These are phyloP conservation scores for Sesbania bispinosa DNA, from an alignment of 306 rosid genomes.

Conservation along the genomic window DNA sequence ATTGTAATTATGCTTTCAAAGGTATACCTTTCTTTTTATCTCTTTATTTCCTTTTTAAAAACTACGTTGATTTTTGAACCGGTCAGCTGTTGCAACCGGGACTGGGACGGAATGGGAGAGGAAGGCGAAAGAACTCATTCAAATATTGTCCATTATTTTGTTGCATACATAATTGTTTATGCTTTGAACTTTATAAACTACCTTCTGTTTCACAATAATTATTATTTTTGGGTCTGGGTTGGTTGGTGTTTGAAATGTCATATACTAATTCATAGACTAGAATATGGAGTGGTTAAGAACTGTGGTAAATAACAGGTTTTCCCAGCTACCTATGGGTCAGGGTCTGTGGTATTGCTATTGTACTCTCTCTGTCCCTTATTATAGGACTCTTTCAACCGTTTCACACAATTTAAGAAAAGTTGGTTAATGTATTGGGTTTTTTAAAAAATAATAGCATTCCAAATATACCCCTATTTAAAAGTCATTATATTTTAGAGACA, in stretches of 20 bases:
- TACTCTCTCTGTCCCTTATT: no score
- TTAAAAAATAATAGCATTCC: no score
- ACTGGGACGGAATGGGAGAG: no score
- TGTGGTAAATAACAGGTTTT: not conserved
- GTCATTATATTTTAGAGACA: no score
- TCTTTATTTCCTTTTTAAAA: not conserved
- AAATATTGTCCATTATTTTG: not conserved
- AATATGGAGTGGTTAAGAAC: not conserved
- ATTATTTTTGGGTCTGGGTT: not conserved
- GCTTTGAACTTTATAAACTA: not conserved
- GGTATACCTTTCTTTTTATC: conserved; percentile 33
- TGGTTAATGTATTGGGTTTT: no score
- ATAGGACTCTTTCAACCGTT: no score
- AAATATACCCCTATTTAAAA: no score
- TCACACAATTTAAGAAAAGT: no score
- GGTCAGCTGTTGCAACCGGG: no score
- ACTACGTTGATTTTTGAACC: not conserved
- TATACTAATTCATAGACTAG: not conserved
- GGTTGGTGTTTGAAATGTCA: not conserved
- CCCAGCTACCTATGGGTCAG: not conserved
- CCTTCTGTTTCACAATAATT: not conserved
- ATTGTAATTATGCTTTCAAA: conserved; percentile 78
- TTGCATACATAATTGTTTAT: not conserved
- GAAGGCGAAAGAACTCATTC: no score
- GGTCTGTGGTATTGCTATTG: not conserved